Base-by-base conservation (phyloP, 441 rosid genomes). In the Aleurites moluccanus region DNA sequence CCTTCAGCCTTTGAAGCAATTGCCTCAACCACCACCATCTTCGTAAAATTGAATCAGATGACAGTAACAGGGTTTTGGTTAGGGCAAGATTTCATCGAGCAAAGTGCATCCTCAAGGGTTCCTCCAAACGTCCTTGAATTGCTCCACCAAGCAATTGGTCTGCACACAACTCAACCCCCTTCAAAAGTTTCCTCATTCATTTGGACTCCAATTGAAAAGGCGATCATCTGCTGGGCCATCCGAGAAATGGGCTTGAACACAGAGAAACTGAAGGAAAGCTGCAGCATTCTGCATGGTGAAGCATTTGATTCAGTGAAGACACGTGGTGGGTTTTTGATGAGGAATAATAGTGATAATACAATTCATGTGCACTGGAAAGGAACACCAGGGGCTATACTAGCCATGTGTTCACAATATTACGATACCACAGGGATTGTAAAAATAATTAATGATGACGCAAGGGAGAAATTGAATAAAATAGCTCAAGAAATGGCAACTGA, bases 401-500 rank as follows among this genome's bases (percentile, higher is more conserved):
- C 82, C n/a, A 74, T 75, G 85, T 88, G 91, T 52, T 76, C 87
- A 2, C 28, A 56, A 53, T 83, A 70, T 55, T 83, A 81, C 42
- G 72, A 90, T 20, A 85, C 83, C 50, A 81, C 85, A 0, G 93
- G 93, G 40, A 45, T 18, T 50, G 83, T 79, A 10, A 84, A 83
- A 0, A 85, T 78, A 18, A 82, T 82, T 25, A 73, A 53, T 53
- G 0, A 25, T 73, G 25, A 86, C 28, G 25, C 33, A 80, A 86
- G 81, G 57, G 23, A 53, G 23, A 18, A 53, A 18, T 25, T 53
- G 23, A 53, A 53, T 18, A 79, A 88, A 62, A 81, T 88, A 45
- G 86, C 89, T 52, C 86, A 85, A 78, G 85, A 76, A 0, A 90
- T 89, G 97, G 88, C 86, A 4, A 83, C 67, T 21, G 78, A 76